phyloP scores from a whole-genome alignment of 192 early-diverging fungal genomes.

The Entophlyctis luteolus region DNA sequence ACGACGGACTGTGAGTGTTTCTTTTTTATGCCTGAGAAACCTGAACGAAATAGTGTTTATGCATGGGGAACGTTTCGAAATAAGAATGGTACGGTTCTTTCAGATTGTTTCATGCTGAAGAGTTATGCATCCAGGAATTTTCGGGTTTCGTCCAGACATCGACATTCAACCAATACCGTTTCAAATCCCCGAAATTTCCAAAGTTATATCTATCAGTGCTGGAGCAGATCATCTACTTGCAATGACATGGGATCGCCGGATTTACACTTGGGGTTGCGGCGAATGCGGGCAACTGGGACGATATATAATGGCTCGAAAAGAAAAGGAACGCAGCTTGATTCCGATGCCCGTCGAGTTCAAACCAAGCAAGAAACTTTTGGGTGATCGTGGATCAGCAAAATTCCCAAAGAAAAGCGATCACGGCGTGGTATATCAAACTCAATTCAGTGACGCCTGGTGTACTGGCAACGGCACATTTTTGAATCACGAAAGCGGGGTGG shows the following conservation, averaged over 20 bases:
- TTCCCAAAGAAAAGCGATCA: neutral
- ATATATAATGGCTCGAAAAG: constrained; percentile 62
- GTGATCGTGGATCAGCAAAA: no score
- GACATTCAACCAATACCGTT: constrained; percentile 61
- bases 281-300: constrained; percentile 88
- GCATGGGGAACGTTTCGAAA: constrained; percentile 85
- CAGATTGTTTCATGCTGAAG: neutral
- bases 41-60: constrained; percentile 75
- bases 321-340: constrained; percentile 33
- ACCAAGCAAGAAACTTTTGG: constrained; percentile 51
- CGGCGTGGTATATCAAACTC: constrained; percentile 30
- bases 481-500: constrained; percentile 58
- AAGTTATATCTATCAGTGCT: constrained; percentile 71
- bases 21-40: constrained; percentile 7
- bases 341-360: constrained; percentile 53
- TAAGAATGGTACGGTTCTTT: constrained; percentile 55
- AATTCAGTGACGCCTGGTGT: constrained; percentile 63
- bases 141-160: constrained; percentile 71
- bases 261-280: constrained; percentile 87
- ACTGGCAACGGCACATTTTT: constrained; percentile 85
- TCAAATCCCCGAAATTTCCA: constrained; percentile 56
- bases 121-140: constrained; percentile 38
- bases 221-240: constrained; percentile 86
- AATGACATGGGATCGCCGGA: constrained; percentile 59
- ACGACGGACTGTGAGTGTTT: constrained; percentile 57